phyloP scores from a whole-genome alignment of 108 stramenopile species.

The Bacterosira constricta region DNA sequence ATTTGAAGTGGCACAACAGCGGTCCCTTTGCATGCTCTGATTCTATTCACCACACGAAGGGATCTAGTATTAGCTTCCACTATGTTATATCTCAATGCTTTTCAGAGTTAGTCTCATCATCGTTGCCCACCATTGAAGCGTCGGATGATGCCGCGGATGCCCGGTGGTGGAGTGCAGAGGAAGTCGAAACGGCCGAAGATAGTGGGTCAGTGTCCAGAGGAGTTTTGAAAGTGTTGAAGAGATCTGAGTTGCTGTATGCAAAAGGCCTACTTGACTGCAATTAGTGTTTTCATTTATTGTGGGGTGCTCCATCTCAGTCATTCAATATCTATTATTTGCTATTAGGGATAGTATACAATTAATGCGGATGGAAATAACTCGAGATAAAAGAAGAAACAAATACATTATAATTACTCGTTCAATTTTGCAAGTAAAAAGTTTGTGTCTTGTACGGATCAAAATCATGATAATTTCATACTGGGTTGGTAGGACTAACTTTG shows the following conservation, averaged over 20 bases:
- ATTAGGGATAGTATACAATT: too few relatives aligned
- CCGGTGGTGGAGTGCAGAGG: slow-evolving; percentile 36
- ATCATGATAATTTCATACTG: too few relatives aligned
- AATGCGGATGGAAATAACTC: too few relatives aligned
- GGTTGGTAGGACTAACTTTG: too few relatives aligned
- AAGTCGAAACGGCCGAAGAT: slow-evolving; percentile 31
- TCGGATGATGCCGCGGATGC: slow-evolving; percentile 57
- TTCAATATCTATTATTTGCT: too few relatives aligned
- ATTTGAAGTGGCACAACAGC: slow-evolving; percentile 38
- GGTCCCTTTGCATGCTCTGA: slow-evolving; percentile 54
- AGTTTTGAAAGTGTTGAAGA: slow-evolving; percentile 27
- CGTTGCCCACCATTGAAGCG: slow-evolving; percentile 28
- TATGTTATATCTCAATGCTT: slow-evolving; percentile 55
- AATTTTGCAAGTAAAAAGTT: too few relatives aligned
- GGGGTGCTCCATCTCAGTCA: too few relatives aligned
- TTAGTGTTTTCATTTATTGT: not conserved
- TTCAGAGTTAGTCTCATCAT: slow-evolving; percentile 21
- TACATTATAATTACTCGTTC: too few relatives aligned
- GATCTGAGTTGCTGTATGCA: slow-evolving; percentile 38
- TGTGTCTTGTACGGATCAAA: too few relatives aligned
- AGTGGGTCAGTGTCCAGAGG: slow-evolving; percentile 29
- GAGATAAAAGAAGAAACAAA: too few relatives aligned
- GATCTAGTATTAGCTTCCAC: slow-evolving; percentile 2
- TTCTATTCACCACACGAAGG: slow-evolving; percentile 30
- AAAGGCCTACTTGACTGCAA: slow-evolving; percentile 32